A percentile compares a stretch with the other conserved stretches of the same genome.
These are phyloP conservation scores for Neoscytalidium dimidiatum DNA, from an alignment of 2,329 filamentous ascomycete species.

Conservation along the genomic window DNA sequence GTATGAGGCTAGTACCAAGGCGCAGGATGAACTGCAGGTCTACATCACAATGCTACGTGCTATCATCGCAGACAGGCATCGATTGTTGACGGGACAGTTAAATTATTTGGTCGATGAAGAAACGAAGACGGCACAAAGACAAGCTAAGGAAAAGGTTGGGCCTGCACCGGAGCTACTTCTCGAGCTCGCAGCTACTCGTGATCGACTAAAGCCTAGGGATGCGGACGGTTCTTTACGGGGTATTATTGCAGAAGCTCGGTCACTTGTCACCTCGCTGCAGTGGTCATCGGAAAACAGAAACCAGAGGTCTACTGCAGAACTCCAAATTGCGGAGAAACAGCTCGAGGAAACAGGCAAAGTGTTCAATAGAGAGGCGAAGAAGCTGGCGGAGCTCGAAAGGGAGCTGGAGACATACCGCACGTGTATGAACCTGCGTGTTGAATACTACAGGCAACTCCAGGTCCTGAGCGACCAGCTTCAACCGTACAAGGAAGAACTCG, in stretches of 20 bases:
- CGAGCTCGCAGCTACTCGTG: conserved; percentile 53
- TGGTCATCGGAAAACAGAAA: conserved; percentile 58
- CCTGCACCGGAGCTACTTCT: conserved; percentile 70
- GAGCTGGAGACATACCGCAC: conserved; percentile 76
- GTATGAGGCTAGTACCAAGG: conserved; percentile 81
- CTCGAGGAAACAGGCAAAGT: conserved; percentile 61
- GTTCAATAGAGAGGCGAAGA: conserved; percentile 54
- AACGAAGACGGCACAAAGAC: conserved; percentile 59
- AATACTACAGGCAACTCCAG: conserved; percentile 90
- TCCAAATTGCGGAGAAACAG: conserved; percentile 64
- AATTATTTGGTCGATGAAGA: conserved; percentile 77
- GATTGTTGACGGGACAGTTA: conserved; percentile 73
- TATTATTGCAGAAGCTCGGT: conserved; percentile 69
- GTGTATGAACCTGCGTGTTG: conserved; percentile 81
- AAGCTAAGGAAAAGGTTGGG: conserved; percentile 65
- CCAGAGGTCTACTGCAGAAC: conserved; percentile 62
- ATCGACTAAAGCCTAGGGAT: conserved; percentile 52
- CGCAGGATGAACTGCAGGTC: conserved; percentile 72
- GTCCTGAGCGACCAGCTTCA: conserved; percentile 85
- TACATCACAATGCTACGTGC: conserved; percentile 79
- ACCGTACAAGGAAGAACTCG: conserved; percentile 67
- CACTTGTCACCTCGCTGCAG: conserved; percentile 61
- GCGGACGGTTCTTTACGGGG: conserved; percentile 68
- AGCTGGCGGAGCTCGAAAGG: conserved; percentile 56
- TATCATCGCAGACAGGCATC: conserved; percentile 75